Base-by-base conservation (phyloP, 352 stramenopile species). In the Blastocystis hominis region DNA sequence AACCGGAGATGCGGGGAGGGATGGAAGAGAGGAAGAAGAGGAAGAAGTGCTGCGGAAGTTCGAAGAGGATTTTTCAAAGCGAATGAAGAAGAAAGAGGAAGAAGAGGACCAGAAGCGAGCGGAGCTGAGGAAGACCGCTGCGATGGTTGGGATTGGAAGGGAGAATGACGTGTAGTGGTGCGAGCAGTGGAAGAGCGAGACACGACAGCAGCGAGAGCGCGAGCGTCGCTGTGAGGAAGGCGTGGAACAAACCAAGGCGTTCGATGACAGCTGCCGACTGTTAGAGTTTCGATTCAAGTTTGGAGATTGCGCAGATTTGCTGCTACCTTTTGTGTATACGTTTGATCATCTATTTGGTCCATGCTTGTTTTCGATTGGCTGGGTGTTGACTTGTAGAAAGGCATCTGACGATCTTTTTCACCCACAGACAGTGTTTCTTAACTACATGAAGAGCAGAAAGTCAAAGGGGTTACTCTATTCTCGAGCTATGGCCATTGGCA, bases 231-330 rank as follows among this genome's bases (percentile, higher is more conserved):
- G 63, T n/a, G 4, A 80, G 30, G 68, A 78, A 54, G 4, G n/a
- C 24, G 24, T 30, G 44, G 40, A 61, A 38, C 36, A 78, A 78
- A 5, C 15, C 17, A 59, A 59, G 40, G 3, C n/a, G 53, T 34
- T 53, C 10, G 53, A 17, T 17, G n/a, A 17, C 61, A 20, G 10
- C 15, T 84, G 50, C 46, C 72, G 72, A 20, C 20, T 66, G 13
- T 34, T 84, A 13, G 72, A 84, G 38, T 84, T 84, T 24, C 7
- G 38, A 15, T 66, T 68, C 20, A 20, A 66, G 55, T 84, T 84
- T 30, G 72, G 72, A n/a, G 72, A 66, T 30, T 84, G 72, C 44
- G 72, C 72, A 34, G 6, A 50, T 9, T 53, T 84, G 6, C 47
- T 84, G 10, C 38, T 84, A 2, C 72, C 72, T 15, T 61, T 84